These are phyloP conservation scores for Hyphodiscus hymeniophilus DNA, from an alignment of 495 filamentous ascomycete species.

Conservation along the genomic window DNA sequence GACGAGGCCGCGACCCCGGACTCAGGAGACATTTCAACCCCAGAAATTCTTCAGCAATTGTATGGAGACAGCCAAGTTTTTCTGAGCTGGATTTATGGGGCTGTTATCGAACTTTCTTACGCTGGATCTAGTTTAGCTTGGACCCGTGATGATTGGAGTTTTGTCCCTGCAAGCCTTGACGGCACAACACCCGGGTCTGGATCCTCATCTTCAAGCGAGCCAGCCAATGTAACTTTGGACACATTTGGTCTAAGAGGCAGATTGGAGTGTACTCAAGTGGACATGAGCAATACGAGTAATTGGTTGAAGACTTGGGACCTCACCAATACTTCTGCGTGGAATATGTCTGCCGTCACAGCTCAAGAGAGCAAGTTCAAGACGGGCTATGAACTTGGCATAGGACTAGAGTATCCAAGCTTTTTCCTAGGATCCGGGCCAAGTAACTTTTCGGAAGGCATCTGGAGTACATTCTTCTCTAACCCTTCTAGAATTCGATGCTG, in stretches of 20 bases:
- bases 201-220: background rate
- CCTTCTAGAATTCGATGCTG: constrained; percentile 24
- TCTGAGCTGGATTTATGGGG: constrained; percentile 8
- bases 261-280: constrained; percentile 21
- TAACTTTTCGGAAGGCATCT: background rate
- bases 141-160: constrained; percentile 6
- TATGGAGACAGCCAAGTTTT: background rate
- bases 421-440: background rate
- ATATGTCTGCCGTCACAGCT: constrained; percentile 3
- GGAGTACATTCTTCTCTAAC: constrained; percentile 19
- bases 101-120: background rate
- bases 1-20: background rate
- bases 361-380: background rate
- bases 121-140: constrained; percentile 1
- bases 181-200: background rate
- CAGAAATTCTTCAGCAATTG: background rate
- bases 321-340: constrained; percentile 9
- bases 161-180: constrained; percentile 1
- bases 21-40: background rate
- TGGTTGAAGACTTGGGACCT: constrained; percentile 22
- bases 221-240: constrained; percentile 20
- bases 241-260: constrained; percentile 25
- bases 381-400: constrained; percentile 11
- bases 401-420: background rate
- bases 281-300: constrained; percentile 20